Percentiles rank a stretch among this genome's conserved stretches.
These are phyloP conservation scores for Globisporangium radiosum DNA, from an alignment of 352 stramenopile genomes.

Conservation along the genomic window DNA sequence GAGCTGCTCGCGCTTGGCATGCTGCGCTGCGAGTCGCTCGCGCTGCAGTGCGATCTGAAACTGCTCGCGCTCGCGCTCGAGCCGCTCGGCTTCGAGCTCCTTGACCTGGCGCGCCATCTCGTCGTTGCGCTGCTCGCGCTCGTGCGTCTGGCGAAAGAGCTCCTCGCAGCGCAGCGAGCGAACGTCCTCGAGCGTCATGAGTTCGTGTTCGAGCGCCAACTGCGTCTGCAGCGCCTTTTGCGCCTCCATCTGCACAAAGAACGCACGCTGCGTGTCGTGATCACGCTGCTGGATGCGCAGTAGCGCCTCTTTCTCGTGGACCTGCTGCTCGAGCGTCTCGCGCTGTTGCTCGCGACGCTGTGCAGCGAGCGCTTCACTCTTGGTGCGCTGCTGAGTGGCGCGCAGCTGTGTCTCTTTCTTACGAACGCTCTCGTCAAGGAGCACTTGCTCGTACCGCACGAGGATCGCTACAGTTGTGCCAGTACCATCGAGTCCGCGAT, in stretches of 20 bases:
- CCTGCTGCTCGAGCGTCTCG: constrained; percentile 29
- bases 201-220: constrained; percentile 32
- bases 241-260: constrained; percentile 59
- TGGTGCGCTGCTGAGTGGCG: constrained; percentile 12
- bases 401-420: neutral
- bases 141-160: constrained; percentile 17
- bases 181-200: constrained; percentile 53
- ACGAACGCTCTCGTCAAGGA: constrained; percentile 25
- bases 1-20: constrained; percentile 42
- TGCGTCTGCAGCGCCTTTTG: constrained; percentile 34
- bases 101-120: constrained; percentile 34
- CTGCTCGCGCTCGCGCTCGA: constrained; percentile 33
- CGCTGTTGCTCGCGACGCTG: constrained; percentile 20
- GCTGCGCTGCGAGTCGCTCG: constrained; percentile 36
- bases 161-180: constrained; percentile 44
- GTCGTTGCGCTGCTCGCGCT: constrained; percentile 28
- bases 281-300: constrained; percentile 38
- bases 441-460: constrained; percentile 29
- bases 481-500: constrained; percentile 56
- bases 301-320: constrained; percentile 27
- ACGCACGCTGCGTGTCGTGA: constrained; percentile 31
- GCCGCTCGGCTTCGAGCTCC: constrained; percentile 39
- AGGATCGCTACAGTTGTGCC: constrained; percentile 40
- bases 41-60: constrained; percentile 44
- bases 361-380: constrained; percentile 26